Base-by-base conservation (phyloP, 169 alveolate genomes). In the Hepatocystis sp. region DNA sequence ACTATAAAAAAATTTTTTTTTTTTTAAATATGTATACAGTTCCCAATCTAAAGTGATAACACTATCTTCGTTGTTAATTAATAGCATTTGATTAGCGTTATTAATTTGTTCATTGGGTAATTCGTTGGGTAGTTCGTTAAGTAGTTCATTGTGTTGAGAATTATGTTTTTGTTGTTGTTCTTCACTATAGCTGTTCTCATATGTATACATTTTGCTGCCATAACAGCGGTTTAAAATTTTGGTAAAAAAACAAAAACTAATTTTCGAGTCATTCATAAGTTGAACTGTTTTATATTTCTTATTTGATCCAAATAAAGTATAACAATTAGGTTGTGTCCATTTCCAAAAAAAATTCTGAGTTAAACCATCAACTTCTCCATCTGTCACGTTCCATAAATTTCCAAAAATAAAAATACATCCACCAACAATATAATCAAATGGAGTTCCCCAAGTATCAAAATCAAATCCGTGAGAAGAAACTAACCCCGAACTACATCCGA, bases 401-500 rank as follows among this genome's bases (percentile, higher is more conserved):
- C 94, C 94, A 27, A 84, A 51, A 30, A 91, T 88, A 64, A 91
- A 64, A 55, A 89, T 81, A 60, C 91, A 67, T 8, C 93, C 93
- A 8, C 93, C 93, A 15, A 88, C 81, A 15, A 88, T 66, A 52
- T 64, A 88, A 39, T 88, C 91, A 65, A 51, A 81, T 2, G 91
- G 86, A 19, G 71, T 58, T 27, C 91, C 86, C 91, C 93, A 88
- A 17, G 42, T 76, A 27, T 84, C 91, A 30, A 81, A 64, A 53
- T 66, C 84, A 39, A 66, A 67, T 4, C 91, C 88, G 42, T 67
- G 85, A 0, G 88, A 66, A 0, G 91, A 60, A 27, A 84, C 55
- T n/a, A 81, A 86, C 40, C 88, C 94, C 56, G 92, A 85, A 86
- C 94, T 91, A 44, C 94, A 91, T 23, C 94, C 94, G 44, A 88